These are phyloP conservation scores for Anastatica hierochuntica DNA, from an alignment of 345 rosid species.

Conservation along the genomic window DNA sequence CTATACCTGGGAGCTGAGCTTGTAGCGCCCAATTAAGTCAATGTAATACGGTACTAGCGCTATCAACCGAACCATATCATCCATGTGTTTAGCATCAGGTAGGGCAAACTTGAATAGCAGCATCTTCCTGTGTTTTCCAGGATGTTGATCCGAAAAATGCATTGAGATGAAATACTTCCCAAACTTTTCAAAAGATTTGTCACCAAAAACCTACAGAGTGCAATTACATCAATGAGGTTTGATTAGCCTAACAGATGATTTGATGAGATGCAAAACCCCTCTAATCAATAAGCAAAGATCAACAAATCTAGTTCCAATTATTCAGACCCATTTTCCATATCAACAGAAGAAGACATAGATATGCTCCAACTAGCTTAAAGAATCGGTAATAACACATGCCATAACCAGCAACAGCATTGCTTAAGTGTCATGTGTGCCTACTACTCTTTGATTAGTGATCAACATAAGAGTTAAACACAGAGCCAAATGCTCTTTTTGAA, in stretches of 20 bases:
- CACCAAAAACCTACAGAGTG: constrained; percentile 73
- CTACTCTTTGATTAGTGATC: no score
- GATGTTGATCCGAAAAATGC: constrained; percentile 93
- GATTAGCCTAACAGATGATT: neutral
- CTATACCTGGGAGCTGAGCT: constrained; percentile 84
- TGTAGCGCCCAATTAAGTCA: constrained; percentile 84
- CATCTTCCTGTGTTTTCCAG: constrained; percentile 70
- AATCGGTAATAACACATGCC: no score
- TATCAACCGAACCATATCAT: constrained; percentile 71
- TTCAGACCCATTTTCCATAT: no score
- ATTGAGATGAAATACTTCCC: constrained; percentile 89
- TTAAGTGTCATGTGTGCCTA: no score
- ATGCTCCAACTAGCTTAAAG: no score
- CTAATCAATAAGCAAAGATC: no score
- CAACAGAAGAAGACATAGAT: no score
- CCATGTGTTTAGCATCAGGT: constrained; percentile 71
- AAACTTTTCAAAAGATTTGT: constrained; percentile 72
- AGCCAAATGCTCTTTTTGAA: no score
- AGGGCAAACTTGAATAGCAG: constrained; percentile 81
- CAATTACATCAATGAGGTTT: neutral
- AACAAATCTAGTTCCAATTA: no score
- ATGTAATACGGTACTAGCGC: constrained; percentile 87
- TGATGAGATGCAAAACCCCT: neutral
- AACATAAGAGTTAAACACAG: neutral
- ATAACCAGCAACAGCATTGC: no score